A percentile compares a stretch with the other conserved stretches of the same genome.
Evolutionary conservation across 495 filamentous ascomycete species (phyloP).

Genomic region (Hyaloscypha hepaticicola): DNA sequence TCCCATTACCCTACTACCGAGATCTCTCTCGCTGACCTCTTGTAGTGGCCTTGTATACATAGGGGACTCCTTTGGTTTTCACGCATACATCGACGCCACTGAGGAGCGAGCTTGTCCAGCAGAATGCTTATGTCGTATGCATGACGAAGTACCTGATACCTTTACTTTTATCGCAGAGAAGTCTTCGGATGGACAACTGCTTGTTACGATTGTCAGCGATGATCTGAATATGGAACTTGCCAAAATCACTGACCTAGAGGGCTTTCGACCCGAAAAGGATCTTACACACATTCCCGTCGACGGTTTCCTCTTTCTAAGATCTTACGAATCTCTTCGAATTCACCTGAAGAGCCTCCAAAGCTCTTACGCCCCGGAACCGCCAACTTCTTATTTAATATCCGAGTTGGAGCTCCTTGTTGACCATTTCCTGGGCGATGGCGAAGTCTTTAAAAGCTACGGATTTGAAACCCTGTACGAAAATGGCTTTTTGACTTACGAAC

Average conservation of each 20-base stretch:
- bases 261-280: constrained; percentile 3
- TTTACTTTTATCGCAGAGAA: constrained; percentile 7
- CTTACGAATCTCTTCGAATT: background rate
- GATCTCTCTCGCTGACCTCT: background rate
- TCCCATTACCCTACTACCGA: background rate
- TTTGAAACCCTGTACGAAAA: constrained; percentile 9
- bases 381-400: background rate
- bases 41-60: constrained; percentile 1
- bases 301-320: background rate
- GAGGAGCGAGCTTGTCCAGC: constrained; percentile 6
- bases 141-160: background rate
- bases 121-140: background rate
- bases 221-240: background rate
- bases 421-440: constrained; percentile 1
- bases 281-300: background rate
- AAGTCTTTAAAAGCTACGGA: constrained; percentile 11
- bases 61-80: background rate
- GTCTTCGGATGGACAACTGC: background rate
- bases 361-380: background rate
- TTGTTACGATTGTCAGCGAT: constrained; percentile 7
- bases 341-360: background rate
- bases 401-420: constrained; percentile 12
- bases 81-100: background rate
- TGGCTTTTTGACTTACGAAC: constrained; percentile 4
- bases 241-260: too few species aligned